Evolutionary conservation across 2,329 filamentous ascomycete species (phyloP).

Genomic region (Sporothrix globosa): DNA sequence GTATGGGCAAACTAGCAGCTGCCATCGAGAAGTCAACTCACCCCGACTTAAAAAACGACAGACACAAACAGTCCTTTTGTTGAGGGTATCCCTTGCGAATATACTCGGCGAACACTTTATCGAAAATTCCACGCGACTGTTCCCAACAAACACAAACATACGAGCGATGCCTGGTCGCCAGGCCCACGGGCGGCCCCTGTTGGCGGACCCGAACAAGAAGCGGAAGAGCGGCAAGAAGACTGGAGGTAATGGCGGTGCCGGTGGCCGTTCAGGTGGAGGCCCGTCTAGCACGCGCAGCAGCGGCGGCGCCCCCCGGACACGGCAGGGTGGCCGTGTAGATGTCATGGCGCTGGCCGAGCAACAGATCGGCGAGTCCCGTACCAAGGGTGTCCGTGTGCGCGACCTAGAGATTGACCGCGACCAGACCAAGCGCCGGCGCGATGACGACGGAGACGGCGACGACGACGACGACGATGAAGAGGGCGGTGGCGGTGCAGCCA

Average conservation of each 20-base stretch:
- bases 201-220: slow-evolving; percentile 43
- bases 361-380: slow-evolving; percentile 50
- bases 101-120: not conserved
- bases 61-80: not conserved
- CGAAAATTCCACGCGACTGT: not conserved
- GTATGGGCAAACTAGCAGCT: slow-evolving; percentile 3
- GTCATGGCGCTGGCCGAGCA: slow-evolving; percentile 62
- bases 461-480: slow-evolving; percentile 68
- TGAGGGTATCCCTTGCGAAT: too few relatives aligned
- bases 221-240: slow-evolving; percentile 43
- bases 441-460: slow-evolving; percentile 52
- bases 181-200: slow-evolving; percentile 59
- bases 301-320: slow-evolving; percentile 46
- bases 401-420: slow-evolving; percentile 56
- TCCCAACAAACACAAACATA: not conserved
- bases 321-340: slow-evolving; percentile 52
- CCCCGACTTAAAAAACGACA: not conserved
- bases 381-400: slow-evolving; percentile 48
- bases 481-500: slow-evolving; percentile 55
- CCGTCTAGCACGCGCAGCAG: not conserved
- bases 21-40: not conserved
- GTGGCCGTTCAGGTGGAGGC: slow-evolving; percentile 5
- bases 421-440: slow-evolving; percentile 49
- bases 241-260: slow-evolving; percentile 8
- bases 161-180: slow-evolving; percentile 60